Evolutionary conservation across 768 basidiomycete genomes (phyloP), one percentile per base, ranked within the genome.

Genomic region (Suillus ampliporus): DNA sequence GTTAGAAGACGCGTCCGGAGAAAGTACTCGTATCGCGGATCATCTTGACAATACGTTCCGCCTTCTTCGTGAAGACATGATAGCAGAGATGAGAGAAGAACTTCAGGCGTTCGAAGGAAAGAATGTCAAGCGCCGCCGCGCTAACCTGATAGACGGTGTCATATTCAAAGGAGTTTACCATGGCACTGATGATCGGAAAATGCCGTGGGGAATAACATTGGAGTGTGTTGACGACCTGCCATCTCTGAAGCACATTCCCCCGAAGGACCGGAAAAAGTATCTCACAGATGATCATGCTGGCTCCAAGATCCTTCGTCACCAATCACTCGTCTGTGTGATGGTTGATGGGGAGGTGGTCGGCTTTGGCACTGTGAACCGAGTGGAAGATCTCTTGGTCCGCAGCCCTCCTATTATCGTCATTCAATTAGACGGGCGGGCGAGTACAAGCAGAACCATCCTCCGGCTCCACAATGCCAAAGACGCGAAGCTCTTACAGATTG

Each of bases 21-120:
- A 72, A 31, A 64, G 68, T 1, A 65, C 60, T 10, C 78, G 84
- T 8, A 65, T 76, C 7, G 76, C 80, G 0, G 72, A 79, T 7
- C 78, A 87, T 60, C 74, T 87, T 9, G 87, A 88, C 61, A 86
- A 86, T 51, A 84, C 86, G 64, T 89, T 85, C 67, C 80, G 87
- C 1, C 74, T 89, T 13, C 72, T 86, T 14, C 71, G 87, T 2
- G 86, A 88, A 65, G 86, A 85, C 61, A 83, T 85, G 82, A 58
- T 86, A 15, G 74, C 79, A 61, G 84, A 84, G 64, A 77, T 85
- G 61, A 75, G 80, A 14, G 85, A 87, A 40, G 83, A 86, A 67
- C 61, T 86, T 19, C 78, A 80, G 64, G 74, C 81, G 10, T 75
- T 71, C 0, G 64, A 74, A 3, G 72, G 71, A 11, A 67, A 73